Percentiles rank a stretch among this genome's conserved stretches.
phyloP scores from a whole-genome alignment of 305 asterid species.

The Ajuga reptans region DNA sequence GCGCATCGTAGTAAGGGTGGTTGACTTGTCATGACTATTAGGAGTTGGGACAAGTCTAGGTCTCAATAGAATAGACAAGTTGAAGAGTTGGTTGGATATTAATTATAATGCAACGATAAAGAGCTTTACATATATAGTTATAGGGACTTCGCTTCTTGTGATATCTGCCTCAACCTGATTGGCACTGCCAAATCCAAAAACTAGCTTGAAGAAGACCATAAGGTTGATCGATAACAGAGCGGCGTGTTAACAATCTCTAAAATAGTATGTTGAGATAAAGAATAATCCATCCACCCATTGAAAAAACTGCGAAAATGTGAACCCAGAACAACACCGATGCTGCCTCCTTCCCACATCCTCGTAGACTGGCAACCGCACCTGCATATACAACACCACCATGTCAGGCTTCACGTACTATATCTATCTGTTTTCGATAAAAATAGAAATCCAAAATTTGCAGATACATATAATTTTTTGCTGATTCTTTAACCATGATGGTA shows the following conservation, averaged over 20 bases:
- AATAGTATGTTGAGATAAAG: constrained; percentile 79
- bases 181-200: background rate
- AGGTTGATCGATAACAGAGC: background rate
- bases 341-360: constrained; percentile 96
- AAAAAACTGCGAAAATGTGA: constrained; percentile 80
- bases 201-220: too few relatives aligned
- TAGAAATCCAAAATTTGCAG: too few relatives aligned
- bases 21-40: too few relatives aligned
- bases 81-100: too few relatives aligned
- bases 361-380: constrained; percentile 96
- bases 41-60: too few relatives aligned
- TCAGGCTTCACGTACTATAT: background rate
- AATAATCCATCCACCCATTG: constrained; percentile 97
- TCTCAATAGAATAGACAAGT: too few relatives aligned
- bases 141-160: background rate
- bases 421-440: too few relatives aligned
- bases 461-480: too few relatives aligned
- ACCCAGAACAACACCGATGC: constrained; percentile 97
- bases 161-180: constrained; percentile 4
- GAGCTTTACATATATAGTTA: too few relatives aligned
- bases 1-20: too few relatives aligned
- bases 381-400: background rate
- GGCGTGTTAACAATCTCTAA: constrained; percentile 19
- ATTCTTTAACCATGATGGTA: too few relatives aligned
- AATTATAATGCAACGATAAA: too few relatives aligned